Base-by-base conservation (phyloP, 768 basidiomycete species). In the Lactarius indigo region DNA sequence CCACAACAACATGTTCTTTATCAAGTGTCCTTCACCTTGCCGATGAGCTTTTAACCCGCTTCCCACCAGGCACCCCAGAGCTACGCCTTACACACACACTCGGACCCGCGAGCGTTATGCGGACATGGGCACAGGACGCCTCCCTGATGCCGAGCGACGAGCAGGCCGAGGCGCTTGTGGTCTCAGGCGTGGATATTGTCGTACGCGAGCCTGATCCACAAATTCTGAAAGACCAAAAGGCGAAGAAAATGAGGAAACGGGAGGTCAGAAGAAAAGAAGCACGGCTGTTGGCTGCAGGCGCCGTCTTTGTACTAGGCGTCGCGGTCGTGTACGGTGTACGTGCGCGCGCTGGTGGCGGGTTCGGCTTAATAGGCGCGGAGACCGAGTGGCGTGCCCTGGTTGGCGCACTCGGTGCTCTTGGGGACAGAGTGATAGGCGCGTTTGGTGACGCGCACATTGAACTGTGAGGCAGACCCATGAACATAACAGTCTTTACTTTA, bases 21-120 rank as follows among this genome's bases (percentile, higher is more conserved):
- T 76, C 83, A 5, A 72, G 79, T 30, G 80, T 91, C 33, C 81
- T 92, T 26, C 73, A 73, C 5, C 79, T 79, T 31, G 81, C 91
- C 1, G 89, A 91, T 70, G 79, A 76, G 9, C 84, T 93, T 15
- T 84, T 82, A 58, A 69, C 73, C n/a, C 69, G 73, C 23, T 88
- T 82, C 74, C 89, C 90, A 5, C 88, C 89, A 2, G 78, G 81
- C 1, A 82, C 88, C 60, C 82, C 86, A 12, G 78, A 75, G 0
- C 77, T 93, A 15, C 73, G 69, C 3, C 77, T 91, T 18, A 76
- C 81, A 7, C 77, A 79, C 33, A 90, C 90, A 57, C 86, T 94
- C 83, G 92, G 92, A 10, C 90, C 89, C 1, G 86, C 89, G 71
- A 92, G 90, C 72, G 89, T 84, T 42, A 78, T 91, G 59, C 84